Conservation (phyloP, 2,329 filamentous ascomycete genomes). For the Xylaria sp. region DNA sequence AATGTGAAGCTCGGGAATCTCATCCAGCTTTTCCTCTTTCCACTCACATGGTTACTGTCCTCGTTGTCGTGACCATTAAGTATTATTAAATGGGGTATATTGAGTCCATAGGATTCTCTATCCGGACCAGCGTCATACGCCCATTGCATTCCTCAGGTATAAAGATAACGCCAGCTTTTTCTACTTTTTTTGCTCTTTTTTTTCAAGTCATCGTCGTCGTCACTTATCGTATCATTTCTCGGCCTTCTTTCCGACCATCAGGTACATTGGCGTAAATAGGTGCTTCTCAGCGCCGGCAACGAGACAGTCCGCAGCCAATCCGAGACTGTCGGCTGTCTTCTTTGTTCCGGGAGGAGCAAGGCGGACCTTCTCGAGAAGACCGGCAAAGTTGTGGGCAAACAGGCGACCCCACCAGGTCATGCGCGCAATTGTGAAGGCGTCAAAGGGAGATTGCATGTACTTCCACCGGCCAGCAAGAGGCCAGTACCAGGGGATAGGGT, state of each 20-base stretch:
- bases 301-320: slow-evolving; percentile 73
- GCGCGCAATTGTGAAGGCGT: slow-evolving; percentile 75
- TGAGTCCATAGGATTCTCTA: slow-evolving; percentile 9
- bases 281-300: slow-evolving; percentile 82
- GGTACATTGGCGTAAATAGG: slow-evolving; percentile 98
- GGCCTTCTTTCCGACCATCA: slow-evolving; percentile 92
- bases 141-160: slow-evolving; percentile 2
- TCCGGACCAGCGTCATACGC: slow-evolving; percentile 1
- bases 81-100: slow-evolving; percentile 18
- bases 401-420: slow-evolving; percentile 83
- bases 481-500: slow-evolving; percentile 88
- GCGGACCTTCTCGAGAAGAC: slow-evolving; percentile 66
- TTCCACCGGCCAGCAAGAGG: slow-evolving; percentile 79
- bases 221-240: slow-evolving; percentile 30
- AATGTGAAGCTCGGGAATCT: not conserved
- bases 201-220: slow-evolving; percentile 13
- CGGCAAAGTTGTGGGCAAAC: slow-evolving; percentile 70
- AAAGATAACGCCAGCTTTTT: not conserved
- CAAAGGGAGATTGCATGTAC: slow-evolving; percentile 73
- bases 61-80: slow-evolving; percentile 10
- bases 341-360: slow-evolving; percentile 78
- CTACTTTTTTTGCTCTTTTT: slow-evolving; percentile 2
- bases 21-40: not conserved
- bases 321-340: slow-evolving; percentile 91
- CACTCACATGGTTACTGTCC: not conserved